Base-by-base conservation (phyloP, 139 green algal genomes). In the Chlorella vulgaris region DNA sequence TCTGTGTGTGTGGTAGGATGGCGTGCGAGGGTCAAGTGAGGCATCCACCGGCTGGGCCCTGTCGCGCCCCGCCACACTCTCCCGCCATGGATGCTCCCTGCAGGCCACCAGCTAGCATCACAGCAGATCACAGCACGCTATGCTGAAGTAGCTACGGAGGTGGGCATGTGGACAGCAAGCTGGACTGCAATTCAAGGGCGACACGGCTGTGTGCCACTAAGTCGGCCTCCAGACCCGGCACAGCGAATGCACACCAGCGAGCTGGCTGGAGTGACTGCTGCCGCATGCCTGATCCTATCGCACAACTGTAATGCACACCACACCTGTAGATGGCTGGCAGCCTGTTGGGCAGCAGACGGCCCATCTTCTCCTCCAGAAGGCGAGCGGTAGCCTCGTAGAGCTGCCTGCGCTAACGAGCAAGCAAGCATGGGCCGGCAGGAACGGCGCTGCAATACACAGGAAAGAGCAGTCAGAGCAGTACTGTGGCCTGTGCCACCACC, bases 331-430 rank as follows among this genome's bases (percentile, higher is more conserved):
- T 22, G 21, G 58, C 39, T 0, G 58, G 74, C 61, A 81, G 76
- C 42, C 51, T 67, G 62, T 65, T 66, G 61, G 76, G 61, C 40
- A 81, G 62, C 28, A 61, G 61, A 31, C 6, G 10, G 31, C 76
- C 62, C 1, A 13, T 81, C 42, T 66, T 74, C 4, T 29, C 3
- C 62, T 81, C 76, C 29, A 81, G 61, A 22, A 81, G 76, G 29
- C 65, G 24, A 1, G 10, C 61, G 2, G 76, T 74, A 29, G 74
- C 61, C 2, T 81, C 76, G 21, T 81, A 81, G 61, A 81, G 76
- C 13, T 42, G 31, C 38, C 76, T 81, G 74, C n/a, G 38, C 42
- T 1, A 43, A 3, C 19, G 60, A n/a, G n/a, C 24, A 53, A 38
- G 38, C 19, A 26, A n/a, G n/a, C n/a, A n/a, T n/a, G n/a, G n/a